Percentiles rank a stretch among this genome's conserved stretches.
These are phyloP conservation scores for Phytophthora aleatoria DNA, from an alignment of 352 stramenopile species.

Conservation along the genomic window DNA sequence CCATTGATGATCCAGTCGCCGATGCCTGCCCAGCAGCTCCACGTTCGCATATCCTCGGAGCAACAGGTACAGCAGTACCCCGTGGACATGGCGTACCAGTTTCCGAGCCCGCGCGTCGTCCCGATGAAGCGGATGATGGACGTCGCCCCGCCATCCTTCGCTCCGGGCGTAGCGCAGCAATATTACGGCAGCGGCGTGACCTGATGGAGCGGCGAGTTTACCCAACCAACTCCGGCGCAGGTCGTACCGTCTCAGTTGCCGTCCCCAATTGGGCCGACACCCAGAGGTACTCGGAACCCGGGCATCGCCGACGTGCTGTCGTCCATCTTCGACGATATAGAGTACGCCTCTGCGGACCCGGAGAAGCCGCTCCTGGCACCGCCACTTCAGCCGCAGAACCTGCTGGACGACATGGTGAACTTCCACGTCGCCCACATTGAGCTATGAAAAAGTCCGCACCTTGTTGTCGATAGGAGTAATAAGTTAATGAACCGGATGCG, in stretches of 20 bases:
- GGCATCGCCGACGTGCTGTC: constrained; percentile 35
- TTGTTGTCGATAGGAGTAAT: constrained; percentile 11
- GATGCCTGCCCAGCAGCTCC: neutral
- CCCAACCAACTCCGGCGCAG: constrained; percentile 4
- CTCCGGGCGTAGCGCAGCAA: constrained; percentile 30
- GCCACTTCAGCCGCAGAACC: constrained; percentile 30
- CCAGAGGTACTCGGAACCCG: constrained; percentile 18
- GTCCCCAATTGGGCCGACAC: constrained; percentile 16
- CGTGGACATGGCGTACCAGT: constrained; percentile 30
- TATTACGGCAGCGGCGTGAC: constrained; percentile 13
- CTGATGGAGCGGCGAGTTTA: constrained; percentile 10
- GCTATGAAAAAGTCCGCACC: constrained; percentile 12
- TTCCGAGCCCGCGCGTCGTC: constrained; percentile 20
- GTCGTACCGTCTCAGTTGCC: constrained; percentile 26
- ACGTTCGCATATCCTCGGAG: constrained; percentile 15
- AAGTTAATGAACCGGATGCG: constrained; percentile 24
- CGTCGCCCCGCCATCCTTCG: constrained; percentile 21
- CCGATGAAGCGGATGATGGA: constrained; percentile 26
- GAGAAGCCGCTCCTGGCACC: constrained; percentile 25
- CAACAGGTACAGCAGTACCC: constrained; percentile 24
- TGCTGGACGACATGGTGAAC: constrained; percentile 53
- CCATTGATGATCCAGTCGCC: constrained; percentile 21
- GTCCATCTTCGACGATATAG: constrained; percentile 49
- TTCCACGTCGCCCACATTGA: constrained; percentile 48
- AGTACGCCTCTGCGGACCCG: constrained; percentile 19